These are phyloP conservation scores for Alternaria longipes DNA, from an alignment of 2,329 filamentous ascomycete genomes.

Conservation along the genomic window DNA sequence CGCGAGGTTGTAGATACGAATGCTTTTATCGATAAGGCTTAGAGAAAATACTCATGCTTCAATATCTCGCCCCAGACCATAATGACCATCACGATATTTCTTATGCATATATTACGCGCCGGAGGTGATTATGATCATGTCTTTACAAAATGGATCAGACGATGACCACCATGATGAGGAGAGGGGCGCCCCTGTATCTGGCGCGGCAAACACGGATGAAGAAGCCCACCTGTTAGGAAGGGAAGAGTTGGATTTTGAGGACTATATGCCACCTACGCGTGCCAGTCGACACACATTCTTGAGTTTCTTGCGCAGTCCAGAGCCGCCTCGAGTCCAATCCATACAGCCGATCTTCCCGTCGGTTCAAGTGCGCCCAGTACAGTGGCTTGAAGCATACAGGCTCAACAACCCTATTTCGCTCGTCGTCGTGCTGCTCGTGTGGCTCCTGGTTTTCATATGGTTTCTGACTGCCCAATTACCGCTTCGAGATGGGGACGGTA, in stretches of 20 bases:
- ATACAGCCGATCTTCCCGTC: conserved; percentile 66
- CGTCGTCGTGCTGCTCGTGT: conserved; percentile 66
- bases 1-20: not conserved
- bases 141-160: not conserved
- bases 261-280: conserved; percentile 17
- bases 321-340: conserved; percentile 53
- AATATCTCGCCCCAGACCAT: not conserved
- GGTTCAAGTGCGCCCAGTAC: conserved; percentile 71
- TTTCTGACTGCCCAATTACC: conserved; percentile 70
- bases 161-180: conserved; percentile 15
- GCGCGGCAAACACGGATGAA: conserved; percentile 31
- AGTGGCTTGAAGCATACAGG: conserved; percentile 60
- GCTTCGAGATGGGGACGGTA: conserved; percentile 67
- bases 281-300: conserved; percentile 15
- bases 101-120: not conserved
- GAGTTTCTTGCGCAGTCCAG: conserved; percentile 55
- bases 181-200: conserved; percentile 13
- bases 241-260: conserved; percentile 41
- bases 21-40: conserved; percentile 8
- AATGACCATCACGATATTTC: not conserved
- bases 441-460: conserved; percentile 73
- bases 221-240: conserved; percentile 39
- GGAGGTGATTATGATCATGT: conserved; percentile 9
- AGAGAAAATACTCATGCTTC: not conserved
- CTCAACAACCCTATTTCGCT: conserved; percentile 64